Base-by-base conservation (phyloP, 306 rosid genomes). In the Prunus armeniaca region DNA sequence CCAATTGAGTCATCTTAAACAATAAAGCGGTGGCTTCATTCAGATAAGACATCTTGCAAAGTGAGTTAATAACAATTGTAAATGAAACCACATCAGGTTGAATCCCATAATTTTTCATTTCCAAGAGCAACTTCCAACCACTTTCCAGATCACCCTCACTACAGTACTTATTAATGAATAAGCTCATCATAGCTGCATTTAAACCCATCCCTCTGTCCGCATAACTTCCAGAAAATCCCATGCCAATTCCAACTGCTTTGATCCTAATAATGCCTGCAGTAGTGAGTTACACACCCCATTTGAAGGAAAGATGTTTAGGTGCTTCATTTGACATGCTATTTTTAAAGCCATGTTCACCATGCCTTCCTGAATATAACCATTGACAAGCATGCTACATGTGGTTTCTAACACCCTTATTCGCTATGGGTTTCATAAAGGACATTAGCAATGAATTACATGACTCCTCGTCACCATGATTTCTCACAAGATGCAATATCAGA, bases 1-100 rank as follows among this genome's bases (percentile, higher is more conserved):
- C 74, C 56, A 76, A 72, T 25, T 49, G 77, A 17, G 50, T 54
- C 73, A 73, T 84, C 82, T 84, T 84, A 76, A 84, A 79, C 74
- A 84, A 76, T 45, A 84, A 25, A 20, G 76, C 34, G 13, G 87
- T 72, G 60, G 87, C 87, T 76, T 67, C 84, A 61, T 66, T 76
- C 19, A 69, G 18, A 61, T 63, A 67, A 80, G 79, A 76, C 43
- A 56, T 67, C 60, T 63, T 83, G 71, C 84, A 83, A 20, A 83
- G 87, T 27, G 76, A 67, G 69, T 76, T 19, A 47, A 83, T 83
- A 34, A 83, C 14, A n/a, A 72, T 72, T 38, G 87, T 71, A 78
- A 41, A 83, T 58, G 74, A 68, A 76, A 83, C 81, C 38, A 71
- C 76, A 72, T 83, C 87, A 24, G 83, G 87, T 64, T 67, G 70